Evolutionary conservation across 495 filamentous ascomycete species (phyloP), one percentile per base, ranked within the genome.

Genomic region (Hyaloscypha hepaticicola): DNA sequence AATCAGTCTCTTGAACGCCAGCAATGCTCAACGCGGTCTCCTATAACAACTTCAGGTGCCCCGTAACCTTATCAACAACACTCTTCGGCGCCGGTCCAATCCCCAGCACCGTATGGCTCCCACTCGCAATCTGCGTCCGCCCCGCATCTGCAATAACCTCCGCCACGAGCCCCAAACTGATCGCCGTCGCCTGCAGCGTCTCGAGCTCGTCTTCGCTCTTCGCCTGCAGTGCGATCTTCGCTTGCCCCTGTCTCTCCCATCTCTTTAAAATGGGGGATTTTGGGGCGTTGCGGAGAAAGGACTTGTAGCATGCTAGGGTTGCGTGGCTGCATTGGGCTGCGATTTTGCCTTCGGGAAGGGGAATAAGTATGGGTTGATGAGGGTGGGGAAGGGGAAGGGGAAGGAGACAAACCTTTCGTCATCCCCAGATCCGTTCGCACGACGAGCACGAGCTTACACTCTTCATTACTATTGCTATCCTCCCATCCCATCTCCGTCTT

Each of bases 241-340:
- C 86, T 77, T 97, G 93, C 1, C 95, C 95, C 26, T 78, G 74
- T 16, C 78, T 77, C 78, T 98, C 95, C 95, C 95, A 99, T 58
- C 85, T 87, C 55, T 79, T 80, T 16, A 99, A 85, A n/a, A 97
- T 79, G 25, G 84, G 79, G 16, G 83, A 80, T 28, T 77, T 72
- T 22, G 75, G 71, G 21, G 49, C 33, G 8, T 87, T 75, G 53
- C 83, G 77, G n/a, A 80, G 76, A 62, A 84, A 77, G 41, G 85
- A 80, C 78, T 96, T 97, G 87, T 97, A 99, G 83, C 93, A 97
- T 33, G 94, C 93, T 48, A 99, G 86, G 1, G 95, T 96, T 9
- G 95, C 95, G 76, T 99, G 95, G n/a, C 89, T 89, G 76, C 87
- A 90, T 81, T 99, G 96, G 7, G 95, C 95, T 60, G 91, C 96